Base-by-base conservation (phyloP, 371 early-diverging fungal genomes). In the Apophysomyces sp. region DNA sequence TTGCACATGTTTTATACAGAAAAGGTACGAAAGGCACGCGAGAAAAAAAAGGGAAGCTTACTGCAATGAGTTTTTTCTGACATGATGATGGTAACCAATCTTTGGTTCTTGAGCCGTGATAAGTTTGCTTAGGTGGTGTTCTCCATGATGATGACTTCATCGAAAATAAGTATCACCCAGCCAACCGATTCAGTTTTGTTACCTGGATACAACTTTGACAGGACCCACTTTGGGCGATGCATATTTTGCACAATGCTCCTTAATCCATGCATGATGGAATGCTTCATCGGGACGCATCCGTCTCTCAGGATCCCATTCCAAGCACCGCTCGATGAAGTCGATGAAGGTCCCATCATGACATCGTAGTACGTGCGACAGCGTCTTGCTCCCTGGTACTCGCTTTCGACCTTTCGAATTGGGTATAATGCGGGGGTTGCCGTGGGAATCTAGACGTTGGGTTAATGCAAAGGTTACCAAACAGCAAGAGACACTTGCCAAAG, bases 201-300 rank as follows among this genome's bases (percentile, higher is more conserved):
- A 44, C 49, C 21, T 44, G 16, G 16, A 7, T 21, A 21, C 4
- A 21, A 9, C 4, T 21, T 44, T 44, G 49, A 21, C 21, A 21
- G 21, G 2, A 21, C 21, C 21, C 24, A 21, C 11, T 21, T 21
- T 44, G 16, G 21, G 24, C 9, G 49, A 21, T 16, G 27, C 49
- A 44, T 44, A 44, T 21, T 21, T 44, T n/a, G 49, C 49, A 44
- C 24, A 9, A 44, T 44, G 21, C 6, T 44, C 49, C 44, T 76
- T 70, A 28, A 91, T 89, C 92, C 91, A 92, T 52, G 87, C 89
- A 56, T 92, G 93, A 24, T 84, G 81, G 53, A 93, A 66, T 6
- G 93, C 98, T 39, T 93, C 90, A n/a, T 77, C 81, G 21, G 98
- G 94, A n/a, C 79, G 89, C 82, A 97, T 86, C 12, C 98, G 86